phyloP scores from a whole-genome alignment of 1,284 basidiomycete species.

The Ceratobasidium sp. region DNA sequence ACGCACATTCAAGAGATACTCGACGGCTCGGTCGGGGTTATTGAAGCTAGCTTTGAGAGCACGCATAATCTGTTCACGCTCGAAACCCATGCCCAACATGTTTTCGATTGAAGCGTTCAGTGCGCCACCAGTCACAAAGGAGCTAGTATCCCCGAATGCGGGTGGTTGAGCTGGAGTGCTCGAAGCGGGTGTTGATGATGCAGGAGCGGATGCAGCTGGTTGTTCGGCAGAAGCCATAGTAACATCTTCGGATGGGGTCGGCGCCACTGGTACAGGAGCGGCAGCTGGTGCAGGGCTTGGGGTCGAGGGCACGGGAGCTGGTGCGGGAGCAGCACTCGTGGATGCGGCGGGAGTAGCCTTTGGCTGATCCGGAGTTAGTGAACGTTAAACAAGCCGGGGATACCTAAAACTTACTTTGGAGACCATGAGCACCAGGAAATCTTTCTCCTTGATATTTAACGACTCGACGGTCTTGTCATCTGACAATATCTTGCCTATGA shows the following conservation, averaged over 20 bases:
- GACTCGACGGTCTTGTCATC: constrained; percentile 90
- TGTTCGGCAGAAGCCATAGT: constrained; percentile 46
- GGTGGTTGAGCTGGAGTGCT: constrained; percentile 44
- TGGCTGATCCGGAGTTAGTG: constrained; percentile 38
- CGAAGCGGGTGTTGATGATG: constrained; percentile 50
- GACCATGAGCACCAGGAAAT: constrained; percentile 98
- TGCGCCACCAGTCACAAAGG: constrained; percentile 76
- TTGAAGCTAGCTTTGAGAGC: constrained; percentile 96
- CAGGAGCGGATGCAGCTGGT: constrained; percentile 50
- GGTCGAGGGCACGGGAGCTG: constrained; percentile 49
- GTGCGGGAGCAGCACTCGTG: constrained; percentile 50
- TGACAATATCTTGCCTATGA: constrained; percentile 91
- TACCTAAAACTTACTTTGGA: constrained; percentile 72
- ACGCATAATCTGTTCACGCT: constrained; percentile 81
- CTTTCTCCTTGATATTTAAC: constrained; percentile 97
- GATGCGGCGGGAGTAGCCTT: constrained; percentile 50
- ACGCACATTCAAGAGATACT: constrained; percentile 93
- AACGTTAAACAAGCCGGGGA: too few species aligned
- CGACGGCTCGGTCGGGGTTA: constrained; percentile 97
- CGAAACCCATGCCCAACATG: constrained; percentile 96
- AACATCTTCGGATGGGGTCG: constrained; percentile 49
- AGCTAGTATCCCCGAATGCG: constrained; percentile 59
- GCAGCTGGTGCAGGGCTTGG: constrained; percentile 50
- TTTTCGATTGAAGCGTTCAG: constrained; percentile 79
- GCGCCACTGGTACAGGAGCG: constrained; percentile 49